Conservation (phyloP, 805 yeast species). For the Candida easanensis region DNA sequence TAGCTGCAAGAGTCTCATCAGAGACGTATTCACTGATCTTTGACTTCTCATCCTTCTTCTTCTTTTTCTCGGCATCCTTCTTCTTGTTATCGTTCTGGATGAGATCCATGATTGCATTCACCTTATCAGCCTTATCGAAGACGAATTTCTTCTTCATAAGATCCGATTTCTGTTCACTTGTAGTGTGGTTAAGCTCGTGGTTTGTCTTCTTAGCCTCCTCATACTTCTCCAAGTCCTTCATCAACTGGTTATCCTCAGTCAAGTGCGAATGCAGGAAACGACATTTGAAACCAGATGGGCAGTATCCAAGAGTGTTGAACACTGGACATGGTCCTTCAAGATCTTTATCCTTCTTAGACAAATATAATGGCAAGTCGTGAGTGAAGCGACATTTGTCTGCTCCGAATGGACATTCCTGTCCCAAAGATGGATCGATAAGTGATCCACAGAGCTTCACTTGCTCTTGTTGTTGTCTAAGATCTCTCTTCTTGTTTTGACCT, state of each 20-base stretch:
- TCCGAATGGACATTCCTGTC: conserved; percentile 56
- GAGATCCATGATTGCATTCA: conserved; percentile 64
- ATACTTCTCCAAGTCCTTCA: conserved; percentile 41
- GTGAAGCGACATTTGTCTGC: conserved; percentile 68
- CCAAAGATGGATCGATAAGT: conserved; percentile 51
- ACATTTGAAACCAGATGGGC: conserved; percentile 92
- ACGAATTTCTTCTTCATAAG: conserved; percentile 52
- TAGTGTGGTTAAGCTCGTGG: conserved; percentile 64
- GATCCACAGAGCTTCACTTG: conserved; percentile 63
- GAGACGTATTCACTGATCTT: background rate
- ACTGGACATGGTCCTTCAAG: conserved; percentile 83
- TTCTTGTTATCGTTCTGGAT: conserved; percentile 39
- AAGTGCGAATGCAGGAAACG: conserved; percentile 82
- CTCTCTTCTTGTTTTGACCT: conserved; percentile 85
- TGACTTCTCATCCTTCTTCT: conserved; percentile 7
- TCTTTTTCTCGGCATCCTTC: conserved; percentile 33
- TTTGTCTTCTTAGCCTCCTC: conserved; percentile 35
- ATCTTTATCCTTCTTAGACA: conserved; percentile 67
- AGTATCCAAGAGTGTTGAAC: conserved; percentile 73
- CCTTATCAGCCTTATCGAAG: conserved; percentile 54
- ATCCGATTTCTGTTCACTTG: conserved; percentile 35
- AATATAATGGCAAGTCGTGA: conserved; percentile 69
- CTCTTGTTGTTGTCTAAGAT: conserved; percentile 66
- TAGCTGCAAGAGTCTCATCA: background rate
- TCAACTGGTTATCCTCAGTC: conserved; percentile 41